phyloP scores from a whole-genome alignment of 257 asterid genomes.

The Voacanga thouarsii region DNA sequence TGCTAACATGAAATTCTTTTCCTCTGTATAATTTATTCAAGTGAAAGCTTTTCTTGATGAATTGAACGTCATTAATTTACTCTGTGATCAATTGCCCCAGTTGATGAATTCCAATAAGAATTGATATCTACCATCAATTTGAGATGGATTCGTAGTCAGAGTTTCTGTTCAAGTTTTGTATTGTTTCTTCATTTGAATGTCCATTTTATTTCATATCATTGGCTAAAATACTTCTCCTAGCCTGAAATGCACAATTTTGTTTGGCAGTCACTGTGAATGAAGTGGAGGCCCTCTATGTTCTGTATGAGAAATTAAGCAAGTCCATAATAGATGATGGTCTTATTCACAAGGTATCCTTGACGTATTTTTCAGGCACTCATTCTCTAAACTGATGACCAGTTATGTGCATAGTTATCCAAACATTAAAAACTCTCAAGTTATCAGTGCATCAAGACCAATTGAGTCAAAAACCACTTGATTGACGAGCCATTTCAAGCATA shows the following conservation, averaged over 20 bases:
- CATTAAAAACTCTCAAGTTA: background rate
- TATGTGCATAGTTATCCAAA: background rate
- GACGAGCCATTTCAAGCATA: background rate
- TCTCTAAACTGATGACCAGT: background rate
- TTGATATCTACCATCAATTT: background rate
- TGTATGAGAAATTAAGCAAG: constrained; percentile 63
- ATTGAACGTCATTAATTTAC: background rate
- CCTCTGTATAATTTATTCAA: background rate
- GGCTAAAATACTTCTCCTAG: background rate
- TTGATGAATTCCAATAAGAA: background rate
- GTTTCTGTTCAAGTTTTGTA: background rate
- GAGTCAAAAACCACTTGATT: background rate
- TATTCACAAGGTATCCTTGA: constrained; percentile 64
- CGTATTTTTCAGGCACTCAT: background rate
- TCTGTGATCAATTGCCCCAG: background rate
- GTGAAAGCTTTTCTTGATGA: background rate
- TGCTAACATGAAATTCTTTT: background rate
- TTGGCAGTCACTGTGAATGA: constrained; percentile 76
- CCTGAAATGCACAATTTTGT: constrained; percentile 8
- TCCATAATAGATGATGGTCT: constrained; percentile 63
- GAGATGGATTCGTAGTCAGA: constrained; percentile 1
- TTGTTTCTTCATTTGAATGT: background rate
- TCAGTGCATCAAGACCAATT: background rate
- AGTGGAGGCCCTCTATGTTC: constrained; percentile 70
- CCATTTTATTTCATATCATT: background rate